Evolutionary conservation across 306 rosid genomes (phyloP).

Genomic region (Fragaria iinumae): DNA sequence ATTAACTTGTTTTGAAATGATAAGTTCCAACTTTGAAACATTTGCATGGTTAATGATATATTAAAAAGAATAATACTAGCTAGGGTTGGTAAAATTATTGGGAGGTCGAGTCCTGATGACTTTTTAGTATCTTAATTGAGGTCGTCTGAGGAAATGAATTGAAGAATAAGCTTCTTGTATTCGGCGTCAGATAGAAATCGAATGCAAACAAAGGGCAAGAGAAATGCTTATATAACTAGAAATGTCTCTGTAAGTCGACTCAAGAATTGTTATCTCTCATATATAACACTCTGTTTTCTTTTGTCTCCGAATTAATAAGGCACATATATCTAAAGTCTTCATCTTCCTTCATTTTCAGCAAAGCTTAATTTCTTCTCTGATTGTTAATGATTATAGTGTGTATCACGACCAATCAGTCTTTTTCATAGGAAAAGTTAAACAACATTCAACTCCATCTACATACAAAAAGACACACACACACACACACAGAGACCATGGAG

Average conservation of each 20-base stretch:
- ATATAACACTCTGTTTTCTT: not conserved
- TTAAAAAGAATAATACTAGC: not conserved
- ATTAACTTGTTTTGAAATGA: not conserved
- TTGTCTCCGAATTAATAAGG: not conserved
- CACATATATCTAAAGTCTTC: not conserved
- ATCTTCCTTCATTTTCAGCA: not conserved
- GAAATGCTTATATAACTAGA: not conserved
- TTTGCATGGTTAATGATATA: not conserved
- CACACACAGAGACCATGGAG: not conserved
- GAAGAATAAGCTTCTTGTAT: not conserved
- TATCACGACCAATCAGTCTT: not conserved
- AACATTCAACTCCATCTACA: not conserved
- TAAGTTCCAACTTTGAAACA: not conserved
- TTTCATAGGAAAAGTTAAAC: not conserved
- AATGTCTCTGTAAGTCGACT: not conserved
- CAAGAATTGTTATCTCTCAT: not conserved
- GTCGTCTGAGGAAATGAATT: not conserved
- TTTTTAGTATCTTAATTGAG: not conserved
- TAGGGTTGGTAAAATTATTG: not conserved
- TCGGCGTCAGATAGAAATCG: not conserved
- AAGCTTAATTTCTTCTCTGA: not conserved
- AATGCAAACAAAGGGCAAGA: not conserved
- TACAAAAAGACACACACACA: not conserved
- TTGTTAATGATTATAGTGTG: constrained; percentile 5
- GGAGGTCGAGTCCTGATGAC: not conserved